These are phyloP conservation scores for Boletus tomentosulus DNA, from an alignment of 768 basidiomycete genomes.

Conservation along the genomic window DNA sequence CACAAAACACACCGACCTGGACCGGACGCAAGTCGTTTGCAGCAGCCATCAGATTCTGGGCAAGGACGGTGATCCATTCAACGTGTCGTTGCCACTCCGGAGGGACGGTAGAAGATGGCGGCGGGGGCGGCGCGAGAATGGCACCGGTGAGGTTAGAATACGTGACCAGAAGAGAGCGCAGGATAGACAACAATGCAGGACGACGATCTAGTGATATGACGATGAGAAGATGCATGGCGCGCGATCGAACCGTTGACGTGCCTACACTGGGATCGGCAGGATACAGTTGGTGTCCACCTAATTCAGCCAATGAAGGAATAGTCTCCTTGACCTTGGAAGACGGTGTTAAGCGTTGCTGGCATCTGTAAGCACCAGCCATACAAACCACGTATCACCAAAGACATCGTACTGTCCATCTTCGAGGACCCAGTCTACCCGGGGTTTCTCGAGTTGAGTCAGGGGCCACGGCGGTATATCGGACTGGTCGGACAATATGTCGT, in stretches of 20 bases:
- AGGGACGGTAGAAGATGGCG: constrained; percentile 37
- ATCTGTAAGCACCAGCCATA: constrained; percentile 37
- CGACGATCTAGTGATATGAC: constrained; percentile 57
- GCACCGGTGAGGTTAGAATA: constrained; percentile 73
- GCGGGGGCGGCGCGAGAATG: constrained; percentile 61
- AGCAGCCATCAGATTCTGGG: constrained; percentile 85
- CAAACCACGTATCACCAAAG: constrained; percentile 90
- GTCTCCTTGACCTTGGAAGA: constrained; percentile 68
- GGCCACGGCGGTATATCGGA: constrained; percentile 75
- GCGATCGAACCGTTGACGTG: constrained; percentile 26
- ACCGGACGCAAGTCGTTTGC: constrained; percentile 88
- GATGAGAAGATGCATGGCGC: constrained; percentile 3
- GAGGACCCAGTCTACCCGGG: constrained; percentile 86
- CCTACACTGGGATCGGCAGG: constrained; percentile 68
- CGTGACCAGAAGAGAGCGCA: constrained; percentile 74
- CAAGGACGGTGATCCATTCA: constrained; percentile 78
- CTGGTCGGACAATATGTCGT: constrained; percentile 65
- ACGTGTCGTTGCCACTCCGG: constrained; percentile 74
- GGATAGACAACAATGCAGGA: constrained; percentile 64
- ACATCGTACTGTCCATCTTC: constrained; percentile 79
- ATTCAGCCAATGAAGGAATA: constrained; percentile 76
- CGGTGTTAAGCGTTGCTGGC: constrained; percentile 14
- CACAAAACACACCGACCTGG: constrained; percentile 49
- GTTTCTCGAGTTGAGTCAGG: constrained; percentile 73
- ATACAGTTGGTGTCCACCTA: constrained; percentile 79